Evolutionary conservation across 805 yeast species (phyloP).

Genomic region (Ogataea pilisensis): DNA sequence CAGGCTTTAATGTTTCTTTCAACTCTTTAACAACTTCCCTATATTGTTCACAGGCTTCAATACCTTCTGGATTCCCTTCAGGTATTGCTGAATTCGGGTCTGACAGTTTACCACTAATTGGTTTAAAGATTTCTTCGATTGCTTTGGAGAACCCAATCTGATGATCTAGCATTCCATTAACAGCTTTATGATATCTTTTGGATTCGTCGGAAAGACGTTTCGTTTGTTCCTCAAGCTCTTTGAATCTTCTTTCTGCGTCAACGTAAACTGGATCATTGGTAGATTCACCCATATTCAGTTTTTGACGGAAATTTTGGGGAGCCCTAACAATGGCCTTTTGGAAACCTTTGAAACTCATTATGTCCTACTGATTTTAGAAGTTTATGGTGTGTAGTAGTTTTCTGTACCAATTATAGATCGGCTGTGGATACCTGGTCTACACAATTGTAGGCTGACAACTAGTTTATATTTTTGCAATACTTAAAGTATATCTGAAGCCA

Average conservation of each 20-base stretch:
- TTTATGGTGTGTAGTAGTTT: neutral
- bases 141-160: constrained; percentile 95
- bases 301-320: constrained; percentile 88
- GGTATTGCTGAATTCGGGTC: constrained; percentile 84
- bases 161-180: constrained; percentile 87
- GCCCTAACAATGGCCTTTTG: constrained; percentile 79
- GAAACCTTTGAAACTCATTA: constrained; percentile 85
- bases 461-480: no score
- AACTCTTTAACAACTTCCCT: constrained; percentile 82
- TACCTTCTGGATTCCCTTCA: constrained; percentile 96
- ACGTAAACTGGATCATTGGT: constrained; percentile 85
- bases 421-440: neutral
- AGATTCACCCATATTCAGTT: constrained; percentile 78
- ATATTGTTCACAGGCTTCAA: constrained; percentile 89
- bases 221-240: constrained; percentile 85
- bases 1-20: constrained; percentile 85
- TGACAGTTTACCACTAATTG: constrained; percentile 86
- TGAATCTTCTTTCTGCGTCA: constrained; percentile 96
- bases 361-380: neutral
- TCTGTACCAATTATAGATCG: neutral
- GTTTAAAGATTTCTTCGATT: constrained; percentile 93
- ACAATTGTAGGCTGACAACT: neutral
- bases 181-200: constrained; percentile 84
- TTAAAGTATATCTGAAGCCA: no score
- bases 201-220: constrained; percentile 87